Evolutionary conservation across 176 grass and related monocot genomes (phyloP).

Genomic region (Luzula sylvatica): DNA sequence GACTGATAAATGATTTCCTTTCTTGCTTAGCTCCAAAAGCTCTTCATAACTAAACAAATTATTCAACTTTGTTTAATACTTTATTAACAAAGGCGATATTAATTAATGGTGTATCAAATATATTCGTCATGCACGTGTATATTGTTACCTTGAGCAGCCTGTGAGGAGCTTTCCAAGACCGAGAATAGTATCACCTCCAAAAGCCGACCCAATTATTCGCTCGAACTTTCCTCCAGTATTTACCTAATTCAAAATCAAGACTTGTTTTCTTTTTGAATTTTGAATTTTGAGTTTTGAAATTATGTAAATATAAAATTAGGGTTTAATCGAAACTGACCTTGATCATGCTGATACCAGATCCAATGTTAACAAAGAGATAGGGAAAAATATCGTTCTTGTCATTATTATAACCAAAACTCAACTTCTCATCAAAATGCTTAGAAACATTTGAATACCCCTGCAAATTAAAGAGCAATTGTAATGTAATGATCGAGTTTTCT

Average conservation of each 20-base stretch:
- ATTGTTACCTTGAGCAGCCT: slow-evolving; percentile 70
- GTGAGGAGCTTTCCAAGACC: slow-evolving; percentile 83
- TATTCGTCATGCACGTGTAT: too few species aligned
- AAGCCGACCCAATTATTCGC: slow-evolving; percentile 92
- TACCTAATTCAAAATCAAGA: slow-evolving; percentile 55
- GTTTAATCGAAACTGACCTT: slow-evolving; percentile 38
- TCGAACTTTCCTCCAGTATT: slow-evolving; percentile 87
- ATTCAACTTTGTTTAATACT: too few species aligned
- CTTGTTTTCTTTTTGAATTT: too few species aligned
- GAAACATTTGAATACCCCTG: slow-evolving; percentile 45
- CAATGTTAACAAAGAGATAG: slow-evolving; percentile 98
- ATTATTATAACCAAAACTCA: slow-evolving; percentile 48
- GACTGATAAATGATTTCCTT: slow-evolving; percentile 73
- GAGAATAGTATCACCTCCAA: slow-evolving; percentile 87
- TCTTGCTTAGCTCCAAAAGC: slow-evolving; percentile 82
- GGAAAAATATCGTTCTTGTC: slow-evolving; percentile 84
- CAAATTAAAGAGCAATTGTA: too few species aligned
- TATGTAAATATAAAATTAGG: background rate
- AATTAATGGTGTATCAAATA: too few species aligned
- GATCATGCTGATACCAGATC: slow-evolving; percentile 99
- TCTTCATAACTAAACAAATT: slow-evolving; percentile 73
- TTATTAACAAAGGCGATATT: too few species aligned
- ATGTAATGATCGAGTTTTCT: background rate
- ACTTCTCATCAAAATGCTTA: slow-evolving; percentile 47
- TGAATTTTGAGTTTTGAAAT: too few species aligned